Evolutionary conservation across 1,284 basidiomycete species (phyloP).

Genomic region (Ceratobasidium sp.): DNA sequence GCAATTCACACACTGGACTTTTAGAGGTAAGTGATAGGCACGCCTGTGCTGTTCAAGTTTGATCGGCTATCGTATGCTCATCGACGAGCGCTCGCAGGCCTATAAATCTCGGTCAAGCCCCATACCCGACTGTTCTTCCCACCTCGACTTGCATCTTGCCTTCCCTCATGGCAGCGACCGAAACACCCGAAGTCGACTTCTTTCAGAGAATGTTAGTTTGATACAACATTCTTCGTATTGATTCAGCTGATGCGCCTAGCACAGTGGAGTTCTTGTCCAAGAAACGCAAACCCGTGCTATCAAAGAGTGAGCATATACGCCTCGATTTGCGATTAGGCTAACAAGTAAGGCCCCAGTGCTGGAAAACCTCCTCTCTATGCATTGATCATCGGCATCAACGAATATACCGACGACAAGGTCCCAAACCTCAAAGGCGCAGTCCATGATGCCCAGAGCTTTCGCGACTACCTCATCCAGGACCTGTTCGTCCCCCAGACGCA

Average conservation of each 20-base stretch:
- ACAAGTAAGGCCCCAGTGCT: neutral
- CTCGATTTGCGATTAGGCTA: neutral
- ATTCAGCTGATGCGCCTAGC: neutral
- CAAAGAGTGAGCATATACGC: neutral
- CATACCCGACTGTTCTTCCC: too few relatives aligned
- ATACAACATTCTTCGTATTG: neutral
- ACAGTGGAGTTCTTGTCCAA: neutral
- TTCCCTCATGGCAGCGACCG: neutral
- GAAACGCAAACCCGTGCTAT: neutral
- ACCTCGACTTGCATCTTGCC: neutral
- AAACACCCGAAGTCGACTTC: neutral
- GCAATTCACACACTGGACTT: too few relatives aligned
- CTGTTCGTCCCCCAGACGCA: conserved; percentile 1
- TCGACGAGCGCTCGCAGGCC: neutral
- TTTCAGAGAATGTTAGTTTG: conserved; percentile 9
- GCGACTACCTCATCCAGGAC: neutral
- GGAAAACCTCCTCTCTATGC: neutral
- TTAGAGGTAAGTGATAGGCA: too few relatives aligned
- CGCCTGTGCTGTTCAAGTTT: neutral
- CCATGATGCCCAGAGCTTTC: neutral
- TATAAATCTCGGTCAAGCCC: too few relatives aligned
- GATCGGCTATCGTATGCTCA: neutral
- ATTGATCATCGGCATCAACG: conserved; percentile 22
- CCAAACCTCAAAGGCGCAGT: conserved; percentile 17
- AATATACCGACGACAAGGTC: neutral